These are phyloP conservation scores for Aspergillus olivimuriae DNA, from an alignment of 495 filamentous ascomycete genomes.

Conservation along the genomic window DNA sequence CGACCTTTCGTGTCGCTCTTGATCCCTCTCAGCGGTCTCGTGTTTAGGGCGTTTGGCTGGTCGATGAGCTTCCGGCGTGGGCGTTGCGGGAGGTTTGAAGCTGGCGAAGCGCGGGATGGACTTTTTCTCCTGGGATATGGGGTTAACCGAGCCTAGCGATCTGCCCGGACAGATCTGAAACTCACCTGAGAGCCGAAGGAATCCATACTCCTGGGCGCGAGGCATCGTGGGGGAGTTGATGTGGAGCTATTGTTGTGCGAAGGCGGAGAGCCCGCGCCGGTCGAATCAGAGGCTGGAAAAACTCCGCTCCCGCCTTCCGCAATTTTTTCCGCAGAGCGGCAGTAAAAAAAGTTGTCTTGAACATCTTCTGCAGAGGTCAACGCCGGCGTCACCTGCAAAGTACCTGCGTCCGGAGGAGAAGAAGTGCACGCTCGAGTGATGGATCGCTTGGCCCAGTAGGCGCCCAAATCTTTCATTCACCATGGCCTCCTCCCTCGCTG, in stretches of 20 bases:
- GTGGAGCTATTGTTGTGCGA: neutral
- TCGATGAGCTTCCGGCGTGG: conserved; percentile 20
- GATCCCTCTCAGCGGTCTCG: conserved; percentile 12
- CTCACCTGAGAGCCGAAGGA: conserved; percentile 31
- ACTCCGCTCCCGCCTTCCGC: conserved; percentile 19
- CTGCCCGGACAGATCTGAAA: neutral
- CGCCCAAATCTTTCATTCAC: conserved; percentile 11
- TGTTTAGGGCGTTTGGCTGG: no score
- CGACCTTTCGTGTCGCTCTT: conserved; percentile 12
- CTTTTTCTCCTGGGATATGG: conserved; percentile 26
- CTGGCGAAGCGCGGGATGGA: conserved; percentile 61
- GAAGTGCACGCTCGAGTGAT: conserved; percentile 15
- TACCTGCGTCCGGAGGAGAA: neutral
- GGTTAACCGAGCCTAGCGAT: neutral
- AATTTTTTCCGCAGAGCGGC: conserved; percentile 13
- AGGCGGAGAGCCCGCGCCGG: neutral
- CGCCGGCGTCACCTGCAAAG: neutral
- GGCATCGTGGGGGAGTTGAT: conserved; percentile 5
- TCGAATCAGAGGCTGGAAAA: conserved; percentile 16
- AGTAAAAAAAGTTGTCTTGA: conserved; percentile 30
- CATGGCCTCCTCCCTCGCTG: conserved; percentile 76
- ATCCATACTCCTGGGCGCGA: conserved; percentile 29
- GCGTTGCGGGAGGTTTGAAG: conserved; percentile 50
- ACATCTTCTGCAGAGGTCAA: neutral
- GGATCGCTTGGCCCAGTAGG: conserved; percentile 10